Evolutionary conservation across 805 yeast species (phyloP).

Genomic region (Saturnispora zaruensis): DNA sequence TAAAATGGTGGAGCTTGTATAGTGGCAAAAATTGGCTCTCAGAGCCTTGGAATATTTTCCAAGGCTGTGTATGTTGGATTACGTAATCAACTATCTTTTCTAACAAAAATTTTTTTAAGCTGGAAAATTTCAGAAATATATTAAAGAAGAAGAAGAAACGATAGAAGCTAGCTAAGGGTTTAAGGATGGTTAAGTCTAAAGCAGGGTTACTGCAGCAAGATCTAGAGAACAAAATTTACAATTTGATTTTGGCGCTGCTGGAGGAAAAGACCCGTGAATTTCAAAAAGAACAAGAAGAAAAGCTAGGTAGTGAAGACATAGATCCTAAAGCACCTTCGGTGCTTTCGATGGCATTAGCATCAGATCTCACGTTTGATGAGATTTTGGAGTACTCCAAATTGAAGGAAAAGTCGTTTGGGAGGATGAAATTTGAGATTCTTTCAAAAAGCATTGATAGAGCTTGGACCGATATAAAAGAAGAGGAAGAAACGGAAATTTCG

Average conservation of each 20-base stretch:
- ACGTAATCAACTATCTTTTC: neutral
- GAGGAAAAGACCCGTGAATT: slow-evolving; percentile 49
- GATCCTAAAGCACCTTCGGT: slow-evolving; percentile 20
- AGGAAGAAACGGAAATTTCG: slow-evolving; percentile 52
- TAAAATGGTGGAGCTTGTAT: too few species aligned
- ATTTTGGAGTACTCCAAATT: slow-evolving; percentile 51
- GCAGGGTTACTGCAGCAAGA: slow-evolving; percentile 24
- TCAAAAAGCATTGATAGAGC: slow-evolving; percentile 58
- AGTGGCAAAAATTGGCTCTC: slow-evolving; percentile 1
- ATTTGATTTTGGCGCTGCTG: slow-evolving; percentile 45
- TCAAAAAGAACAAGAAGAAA: slow-evolving; percentile 10
- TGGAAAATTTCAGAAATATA: neutral
- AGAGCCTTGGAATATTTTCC: neutral
- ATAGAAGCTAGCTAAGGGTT: neutral
- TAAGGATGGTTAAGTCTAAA: slow-evolving; percentile 9
- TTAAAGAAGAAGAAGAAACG: neutral
- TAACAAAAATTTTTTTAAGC: neutral
- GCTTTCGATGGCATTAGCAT: slow-evolving; percentile 46
- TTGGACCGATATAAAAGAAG: slow-evolving; percentile 44
- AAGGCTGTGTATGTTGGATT: neutral
- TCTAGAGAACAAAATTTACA: slow-evolving; percentile 50
- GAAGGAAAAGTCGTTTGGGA: slow-evolving; percentile 55
- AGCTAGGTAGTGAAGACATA: neutral
- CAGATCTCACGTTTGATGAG: slow-evolving; percentile 44
- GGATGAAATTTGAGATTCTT: slow-evolving; percentile 59